Conservation (phyloP, 768 basidiomycete genomes). For the Lactifluus rugatus region DNA sequence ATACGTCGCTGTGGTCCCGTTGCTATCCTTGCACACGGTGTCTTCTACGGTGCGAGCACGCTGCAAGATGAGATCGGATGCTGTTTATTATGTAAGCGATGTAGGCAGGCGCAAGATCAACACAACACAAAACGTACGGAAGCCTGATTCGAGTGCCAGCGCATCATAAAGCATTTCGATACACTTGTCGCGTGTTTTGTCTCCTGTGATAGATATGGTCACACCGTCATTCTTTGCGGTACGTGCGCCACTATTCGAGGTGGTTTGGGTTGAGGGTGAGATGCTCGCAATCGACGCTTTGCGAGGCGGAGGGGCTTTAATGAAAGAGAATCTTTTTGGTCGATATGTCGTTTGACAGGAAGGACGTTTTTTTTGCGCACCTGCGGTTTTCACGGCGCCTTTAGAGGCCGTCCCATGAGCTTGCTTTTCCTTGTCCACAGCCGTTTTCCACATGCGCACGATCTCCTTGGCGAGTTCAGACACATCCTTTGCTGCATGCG, state of each 20-base stretch:
- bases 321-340: neutral
- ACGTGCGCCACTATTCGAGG: constrained; percentile 35
- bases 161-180: constrained; percentile 87
- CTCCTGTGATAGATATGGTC: constrained; percentile 44
- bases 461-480: constrained; percentile 81
- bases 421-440: constrained; percentile 57
- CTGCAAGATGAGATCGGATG: constrained; percentile 54
- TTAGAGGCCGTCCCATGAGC: constrained; percentile 32
- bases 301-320: constrained; percentile 8
- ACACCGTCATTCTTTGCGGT: constrained; percentile 66
- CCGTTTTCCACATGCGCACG: constrained; percentile 85
- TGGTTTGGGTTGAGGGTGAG: constrained; percentile 10
- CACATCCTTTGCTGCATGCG: constrained; percentile 61
- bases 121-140: constrained; percentile 60
- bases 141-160: constrained; percentile 73
- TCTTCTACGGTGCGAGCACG: constrained; percentile 67
- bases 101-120: neutral
- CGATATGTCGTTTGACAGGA: constrained; percentile 3
- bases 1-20: constrained; percentile 41
- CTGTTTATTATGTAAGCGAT: constrained; percentile 28
- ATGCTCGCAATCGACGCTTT: constrained; percentile 12
- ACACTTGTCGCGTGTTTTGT: constrained; percentile 79
- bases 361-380: constrained; percentile 25
- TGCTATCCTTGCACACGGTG: constrained; percentile 41
- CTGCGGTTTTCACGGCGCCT: constrained; percentile 26